Evolutionary conservation across 768 basidiomycete species (phyloP).

Genomic region (Rhodosporidiobolus odoratus): DNA sequence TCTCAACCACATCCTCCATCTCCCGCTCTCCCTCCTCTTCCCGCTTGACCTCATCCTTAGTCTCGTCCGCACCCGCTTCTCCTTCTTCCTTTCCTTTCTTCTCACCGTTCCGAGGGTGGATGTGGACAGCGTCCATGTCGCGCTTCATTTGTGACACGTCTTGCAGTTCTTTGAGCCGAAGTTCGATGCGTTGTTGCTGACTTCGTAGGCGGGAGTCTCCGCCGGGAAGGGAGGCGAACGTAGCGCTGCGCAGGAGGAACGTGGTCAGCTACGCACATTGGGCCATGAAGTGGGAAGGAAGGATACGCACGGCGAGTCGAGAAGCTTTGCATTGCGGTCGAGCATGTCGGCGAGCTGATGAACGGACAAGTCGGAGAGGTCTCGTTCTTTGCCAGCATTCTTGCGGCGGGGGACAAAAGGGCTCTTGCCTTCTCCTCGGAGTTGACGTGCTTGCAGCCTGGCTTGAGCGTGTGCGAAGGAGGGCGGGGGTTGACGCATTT

Average conservation of each 20-base stretch:
- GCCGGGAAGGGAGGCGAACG: conserved; percentile 22
- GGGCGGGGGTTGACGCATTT: conserved; percentile 2
- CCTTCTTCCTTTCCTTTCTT: too few species aligned
- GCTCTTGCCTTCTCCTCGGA: conserved; percentile 14
- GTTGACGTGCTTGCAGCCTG: background rate
- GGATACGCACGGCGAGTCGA: conserved; percentile 30
- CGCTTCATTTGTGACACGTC: conserved; percentile 8
- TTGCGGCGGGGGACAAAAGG: conserved; percentile 26
- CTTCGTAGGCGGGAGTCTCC: conserved; percentile 11
- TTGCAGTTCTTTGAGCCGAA: conserved; percentile 12
- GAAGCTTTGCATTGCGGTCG: conserved; percentile 8
- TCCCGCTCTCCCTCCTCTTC: background rate
- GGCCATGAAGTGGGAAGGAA: background rate
- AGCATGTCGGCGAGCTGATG: conserved; percentile 23
- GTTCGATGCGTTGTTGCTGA: conserved; percentile 16
- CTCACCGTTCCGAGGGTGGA: background rate
- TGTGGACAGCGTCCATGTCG: conserved; percentile 16
- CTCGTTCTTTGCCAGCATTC: conserved; percentile 22
- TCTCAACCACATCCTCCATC: background rate
- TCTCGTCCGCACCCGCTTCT: background rate
- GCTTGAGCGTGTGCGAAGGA: background rate
- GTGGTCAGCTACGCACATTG: too few species aligned
- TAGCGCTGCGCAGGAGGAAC: background rate
- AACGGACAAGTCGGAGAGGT: conserved; percentile 1
- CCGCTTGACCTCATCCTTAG: background rate